phyloP scores from a whole-genome alignment of 345 rosid species.

The Isatis tinctoria region DNA sequence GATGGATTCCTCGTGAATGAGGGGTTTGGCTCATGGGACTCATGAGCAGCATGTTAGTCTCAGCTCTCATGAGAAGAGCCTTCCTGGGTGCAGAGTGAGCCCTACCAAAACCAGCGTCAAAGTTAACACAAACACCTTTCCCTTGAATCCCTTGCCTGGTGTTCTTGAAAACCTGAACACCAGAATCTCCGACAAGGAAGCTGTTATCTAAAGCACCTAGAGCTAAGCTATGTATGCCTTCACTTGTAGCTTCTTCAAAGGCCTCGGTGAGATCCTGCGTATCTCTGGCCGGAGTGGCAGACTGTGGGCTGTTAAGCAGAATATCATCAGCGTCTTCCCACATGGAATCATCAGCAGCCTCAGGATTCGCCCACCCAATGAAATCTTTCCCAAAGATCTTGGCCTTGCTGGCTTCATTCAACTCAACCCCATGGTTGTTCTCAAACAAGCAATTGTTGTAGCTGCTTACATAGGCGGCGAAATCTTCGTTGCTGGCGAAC shows the following conservation, averaged over 20 bases:
- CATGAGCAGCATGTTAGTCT: constrained; percentile 96
- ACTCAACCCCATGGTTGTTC: constrained; percentile 78
- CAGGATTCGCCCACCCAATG: constrained; percentile 84
- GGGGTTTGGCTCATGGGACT: constrained; percentile 73
- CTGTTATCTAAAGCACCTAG: constrained; percentile 95
- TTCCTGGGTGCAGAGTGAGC: constrained; percentile 70
- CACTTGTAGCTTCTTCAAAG: constrained; percentile 84
- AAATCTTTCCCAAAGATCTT: constrained; percentile 94
- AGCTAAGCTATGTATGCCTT: constrained; percentile 95
- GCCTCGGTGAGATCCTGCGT: constrained; percentile 83
- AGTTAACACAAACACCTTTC: constrained; percentile 85
- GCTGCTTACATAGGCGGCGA: constrained; percentile 42
- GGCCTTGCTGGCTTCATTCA: constrained; percentile 68
- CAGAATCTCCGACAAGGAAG: constrained; percentile 85
- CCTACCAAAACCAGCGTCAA: constrained; percentile 40
- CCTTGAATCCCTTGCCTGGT: constrained; percentile 92
- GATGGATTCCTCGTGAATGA: constrained; percentile 79
- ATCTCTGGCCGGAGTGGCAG: constrained; percentile 51
- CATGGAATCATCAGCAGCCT: constrained; percentile 92
- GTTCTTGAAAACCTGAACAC: constrained; percentile 94
- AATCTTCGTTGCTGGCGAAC: constrained; percentile 58
- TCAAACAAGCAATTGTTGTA: constrained; percentile 78
- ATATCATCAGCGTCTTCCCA: constrained; percentile 98
- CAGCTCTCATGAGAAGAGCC: constrained; percentile 95
- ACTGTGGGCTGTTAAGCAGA: constrained; percentile 54